These are phyloP conservation scores for Bipolaris sorokiniana DNA, from an alignment of 2,329 filamentous ascomycete genomes.

Conservation along the genomic window DNA sequence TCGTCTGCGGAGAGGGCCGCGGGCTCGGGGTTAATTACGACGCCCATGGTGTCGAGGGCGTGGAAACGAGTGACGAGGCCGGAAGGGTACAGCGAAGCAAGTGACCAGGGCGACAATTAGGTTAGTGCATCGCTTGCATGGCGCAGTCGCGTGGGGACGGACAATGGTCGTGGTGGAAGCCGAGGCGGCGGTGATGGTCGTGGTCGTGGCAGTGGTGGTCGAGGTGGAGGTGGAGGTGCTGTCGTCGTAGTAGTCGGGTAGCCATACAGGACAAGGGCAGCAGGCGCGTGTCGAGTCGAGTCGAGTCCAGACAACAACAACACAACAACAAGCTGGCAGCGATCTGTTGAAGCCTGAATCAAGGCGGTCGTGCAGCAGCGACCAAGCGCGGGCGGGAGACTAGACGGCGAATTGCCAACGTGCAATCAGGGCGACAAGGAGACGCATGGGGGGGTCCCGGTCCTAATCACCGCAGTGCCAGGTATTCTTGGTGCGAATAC, in stretches of 20 bases:
- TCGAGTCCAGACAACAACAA: slow-evolving; percentile 1
- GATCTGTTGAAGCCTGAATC: slow-evolving; percentile 18
- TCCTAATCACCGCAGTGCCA: slow-evolving; percentile 11
- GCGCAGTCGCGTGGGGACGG: slow-evolving; percentile 20
- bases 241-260: slow-evolving; percentile 11
- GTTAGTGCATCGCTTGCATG: slow-evolving; percentile 31
- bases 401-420: slow-evolving; percentile 33
- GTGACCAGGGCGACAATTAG: slow-evolving; percentile 11
- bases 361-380: slow-evolving; percentile 30
- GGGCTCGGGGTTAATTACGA: slow-evolving; percentile 79
- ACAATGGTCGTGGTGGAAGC: slow-evolving; percentile 12
- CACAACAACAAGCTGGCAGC: slow-evolving; percentile 12
- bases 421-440: slow-evolving; percentile 33
- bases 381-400: slow-evolving; percentile 32
- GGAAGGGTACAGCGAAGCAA: slow-evolving; percentile 12
- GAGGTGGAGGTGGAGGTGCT: slow-evolving; percentile 7
- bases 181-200: slow-evolving; percentile 6
- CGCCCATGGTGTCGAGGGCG: slow-evolving; percentile 65
- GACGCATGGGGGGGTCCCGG: slow-evolving; percentile 23
- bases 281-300: slow-evolving; percentile 17
- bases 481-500: slow-evolving; percentile 27
- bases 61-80: slow-evolving; percentile 40
- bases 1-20: slow-evolving; percentile 77
- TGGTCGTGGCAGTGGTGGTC: slow-evolving; percentile 2
- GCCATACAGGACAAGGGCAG: slow-evolving; percentile 11